These are phyloP conservation scores for Microthyrium microscopicum DNA, from an alignment of 2,329 filamentous ascomycete species.

Conservation along the genomic window DNA sequence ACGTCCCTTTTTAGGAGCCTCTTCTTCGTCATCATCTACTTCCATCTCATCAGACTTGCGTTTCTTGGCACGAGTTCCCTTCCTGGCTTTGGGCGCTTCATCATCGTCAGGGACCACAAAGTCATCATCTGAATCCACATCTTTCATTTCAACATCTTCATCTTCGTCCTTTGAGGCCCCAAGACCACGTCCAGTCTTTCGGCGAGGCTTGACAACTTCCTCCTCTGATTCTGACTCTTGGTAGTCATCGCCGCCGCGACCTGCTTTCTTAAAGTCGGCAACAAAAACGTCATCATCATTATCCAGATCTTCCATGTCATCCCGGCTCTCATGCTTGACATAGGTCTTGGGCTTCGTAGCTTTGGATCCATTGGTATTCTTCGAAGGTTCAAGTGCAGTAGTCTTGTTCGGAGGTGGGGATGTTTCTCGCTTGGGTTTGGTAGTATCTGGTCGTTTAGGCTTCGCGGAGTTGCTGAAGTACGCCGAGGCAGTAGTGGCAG, in stretches of 20 bases:
- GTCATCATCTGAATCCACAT: slow-evolving; percentile 6
- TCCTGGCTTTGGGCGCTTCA: slow-evolving; percentile 5
- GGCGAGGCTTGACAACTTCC: too few relatives aligned
- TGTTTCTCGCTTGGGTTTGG: slow-evolving; percentile 14
- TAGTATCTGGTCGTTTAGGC: slow-evolving; percentile 31
- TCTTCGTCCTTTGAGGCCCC: too few relatives aligned
- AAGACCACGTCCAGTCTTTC: too few relatives aligned
- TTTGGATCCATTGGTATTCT: slow-evolving; percentile 10
- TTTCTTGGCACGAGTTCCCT: slow-evolving; percentile 24
- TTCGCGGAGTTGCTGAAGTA: slow-evolving; percentile 46
- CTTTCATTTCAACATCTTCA: slow-evolving; percentile 20
- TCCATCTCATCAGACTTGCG: slow-evolving; percentile 36
- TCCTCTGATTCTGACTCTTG: too few relatives aligned
- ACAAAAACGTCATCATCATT: slow-evolving; percentile 40
- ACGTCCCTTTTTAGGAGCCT: slow-evolving; percentile 41
- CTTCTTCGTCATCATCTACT: slow-evolving; percentile 38
- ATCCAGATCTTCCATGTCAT: slow-evolving; percentile 20
- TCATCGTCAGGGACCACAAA: slow-evolving; percentile 7
- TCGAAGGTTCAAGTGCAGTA: slow-evolving; percentile 9
- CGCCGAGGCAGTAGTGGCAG: slow-evolving; percentile 43
- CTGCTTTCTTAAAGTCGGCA: too few relatives aligned
- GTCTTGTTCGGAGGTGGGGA: slow-evolving; percentile 11
- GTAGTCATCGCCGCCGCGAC: too few relatives aligned
- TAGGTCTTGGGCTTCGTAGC: slow-evolving; percentile 28
- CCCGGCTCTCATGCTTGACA: slow-evolving; percentile 16